phyloP scores from a whole-genome alignment of 2,329 filamentous ascomycete species.

The Aspergillus tanneri region DNA sequence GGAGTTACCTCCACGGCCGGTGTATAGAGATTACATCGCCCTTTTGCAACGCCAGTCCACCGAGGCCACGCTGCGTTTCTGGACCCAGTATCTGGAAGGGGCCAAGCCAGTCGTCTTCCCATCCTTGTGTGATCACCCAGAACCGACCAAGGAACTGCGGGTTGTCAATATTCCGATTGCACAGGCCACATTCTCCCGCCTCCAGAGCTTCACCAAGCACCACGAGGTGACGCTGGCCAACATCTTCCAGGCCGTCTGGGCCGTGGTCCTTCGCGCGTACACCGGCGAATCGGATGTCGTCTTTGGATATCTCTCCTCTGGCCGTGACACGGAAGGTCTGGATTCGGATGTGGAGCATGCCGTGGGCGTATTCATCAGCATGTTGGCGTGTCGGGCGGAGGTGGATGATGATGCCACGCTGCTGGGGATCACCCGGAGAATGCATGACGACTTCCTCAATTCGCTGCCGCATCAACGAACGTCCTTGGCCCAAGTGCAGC shows the following conservation, averaged over 20 bases:
- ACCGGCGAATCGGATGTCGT: constrained; percentile 38
- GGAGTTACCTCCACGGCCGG: background rate
- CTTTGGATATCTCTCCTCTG: constrained; percentile 44
- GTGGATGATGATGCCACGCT: background rate
- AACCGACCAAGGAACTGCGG: background rate
- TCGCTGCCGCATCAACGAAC: background rate
- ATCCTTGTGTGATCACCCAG: background rate
- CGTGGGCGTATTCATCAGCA: constrained; percentile 35
- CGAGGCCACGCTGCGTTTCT: constrained; percentile 26
- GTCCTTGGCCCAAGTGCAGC: background rate
- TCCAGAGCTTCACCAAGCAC: constrained; percentile 10
- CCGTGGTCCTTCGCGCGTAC: constrained; percentile 36
- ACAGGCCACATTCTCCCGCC: background rate
- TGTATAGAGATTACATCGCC: constrained; percentile 9
- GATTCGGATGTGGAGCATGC: constrained; percentile 34
- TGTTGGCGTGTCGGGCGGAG: constrained; percentile 16
- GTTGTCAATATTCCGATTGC: background rate
- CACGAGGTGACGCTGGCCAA: constrained; percentile 27
- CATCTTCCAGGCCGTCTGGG: constrained; percentile 42
- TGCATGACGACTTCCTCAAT: background rate
- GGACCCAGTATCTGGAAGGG: background rate
- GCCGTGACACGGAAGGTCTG: constrained; percentile 38
- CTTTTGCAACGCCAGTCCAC: background rate
- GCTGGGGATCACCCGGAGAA: background rate
- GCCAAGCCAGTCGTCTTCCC: constrained; percentile 5